Percentiles rank a stretch among this genome's conserved stretches.
These are phyloP conservation scores for Avena insularis DNA, from an alignment of 176 grass and related monocot species.

Conservation along the genomic window DNA sequence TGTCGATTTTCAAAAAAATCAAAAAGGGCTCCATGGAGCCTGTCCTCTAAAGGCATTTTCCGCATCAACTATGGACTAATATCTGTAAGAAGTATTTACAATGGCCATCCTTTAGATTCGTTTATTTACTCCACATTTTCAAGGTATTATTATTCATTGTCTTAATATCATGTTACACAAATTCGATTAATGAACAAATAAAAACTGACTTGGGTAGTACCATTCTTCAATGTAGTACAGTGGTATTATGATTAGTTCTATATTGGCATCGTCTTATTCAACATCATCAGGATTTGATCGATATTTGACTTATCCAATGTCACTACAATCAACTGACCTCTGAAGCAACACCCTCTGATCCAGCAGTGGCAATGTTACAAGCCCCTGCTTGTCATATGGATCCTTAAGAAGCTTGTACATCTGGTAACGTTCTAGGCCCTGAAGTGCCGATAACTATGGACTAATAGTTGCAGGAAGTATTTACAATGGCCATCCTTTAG, in stretches of 20 bases:
- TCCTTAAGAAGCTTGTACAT: conserved; percentile 80
- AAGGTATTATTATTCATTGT: not conserved
- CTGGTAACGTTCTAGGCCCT: conserved; percentile 69
- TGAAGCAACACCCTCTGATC: conserved; percentile 66
- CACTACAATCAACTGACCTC: conserved; percentile 55
- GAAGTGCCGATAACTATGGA: not conserved
- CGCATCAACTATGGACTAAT: not conserved
- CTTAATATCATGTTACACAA: not conserved
- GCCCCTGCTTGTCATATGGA: conserved; percentile 89
- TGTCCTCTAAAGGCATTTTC: no score
- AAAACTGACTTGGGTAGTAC: not conserved
- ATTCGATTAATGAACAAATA: not conserved
- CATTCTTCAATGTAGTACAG: not conserved
- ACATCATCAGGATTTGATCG: not conserved
- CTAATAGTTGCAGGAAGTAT: not conserved
- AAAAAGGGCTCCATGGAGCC: no score
- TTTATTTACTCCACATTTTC: not conserved
- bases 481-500: not conserved
- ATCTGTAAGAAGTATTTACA: not conserved
- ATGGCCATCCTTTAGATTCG: not conserved
- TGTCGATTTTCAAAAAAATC: no score
- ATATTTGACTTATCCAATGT: conserved; percentile 5
- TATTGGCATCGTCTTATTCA: not conserved
- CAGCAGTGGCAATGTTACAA: conserved; percentile 74
- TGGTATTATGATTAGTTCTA: not conserved